Conservation (phyloP, 2,329 filamentous ascomycete genomes). For the Sporothrix inflata region DNA sequence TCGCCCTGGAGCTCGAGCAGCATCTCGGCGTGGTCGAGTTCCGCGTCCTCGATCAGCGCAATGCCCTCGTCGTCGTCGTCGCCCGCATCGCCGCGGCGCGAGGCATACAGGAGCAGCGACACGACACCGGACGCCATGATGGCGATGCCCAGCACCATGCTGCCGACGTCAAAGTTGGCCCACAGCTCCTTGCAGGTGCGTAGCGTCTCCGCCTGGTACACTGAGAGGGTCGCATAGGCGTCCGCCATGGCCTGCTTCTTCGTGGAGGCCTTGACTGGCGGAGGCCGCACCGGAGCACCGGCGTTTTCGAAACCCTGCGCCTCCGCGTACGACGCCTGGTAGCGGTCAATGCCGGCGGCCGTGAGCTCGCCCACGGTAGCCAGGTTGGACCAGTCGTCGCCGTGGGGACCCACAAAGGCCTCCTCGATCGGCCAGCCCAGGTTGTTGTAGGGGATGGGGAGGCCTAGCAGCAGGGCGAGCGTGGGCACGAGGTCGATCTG, state of each 20-base stretch:
- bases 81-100: conserved; percentile 56
- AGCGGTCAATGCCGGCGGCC: conserved; percentile 84
- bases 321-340: conserved; percentile 80
- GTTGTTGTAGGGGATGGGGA: conserved; percentile 96
- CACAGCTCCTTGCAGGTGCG: conserved; percentile 80
- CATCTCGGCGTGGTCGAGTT: conserved; percentile 63
- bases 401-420: conserved; percentile 75
- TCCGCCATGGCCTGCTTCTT: conserved; percentile 44
- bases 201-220: conserved; percentile 79
- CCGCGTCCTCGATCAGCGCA: conserved; percentile 54
- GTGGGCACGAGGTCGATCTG: conserved; percentile 98
- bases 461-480: conserved; percentile 79
- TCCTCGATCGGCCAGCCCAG: conserved; percentile 92
- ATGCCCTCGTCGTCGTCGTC: conserved; percentile 33
- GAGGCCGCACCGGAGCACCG: conserved; percentile 56
- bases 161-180: conserved; percentile 86
- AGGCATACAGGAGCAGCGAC: conserved; percentile 73
- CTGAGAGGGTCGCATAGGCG: conserved; percentile 62
- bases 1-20: conserved; percentile 54
- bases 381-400: conserved; percentile 75
- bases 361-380: conserved; percentile 76
- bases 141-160: conserved; percentile 79
- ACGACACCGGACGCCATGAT: conserved; percentile 71
- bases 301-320: conserved; percentile 70
- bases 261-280: conserved; percentile 49